Evolutionary conservation across 2,329 filamentous ascomycete genomes (phyloP).

Genomic region (Alternaria gansuensis): DNA sequence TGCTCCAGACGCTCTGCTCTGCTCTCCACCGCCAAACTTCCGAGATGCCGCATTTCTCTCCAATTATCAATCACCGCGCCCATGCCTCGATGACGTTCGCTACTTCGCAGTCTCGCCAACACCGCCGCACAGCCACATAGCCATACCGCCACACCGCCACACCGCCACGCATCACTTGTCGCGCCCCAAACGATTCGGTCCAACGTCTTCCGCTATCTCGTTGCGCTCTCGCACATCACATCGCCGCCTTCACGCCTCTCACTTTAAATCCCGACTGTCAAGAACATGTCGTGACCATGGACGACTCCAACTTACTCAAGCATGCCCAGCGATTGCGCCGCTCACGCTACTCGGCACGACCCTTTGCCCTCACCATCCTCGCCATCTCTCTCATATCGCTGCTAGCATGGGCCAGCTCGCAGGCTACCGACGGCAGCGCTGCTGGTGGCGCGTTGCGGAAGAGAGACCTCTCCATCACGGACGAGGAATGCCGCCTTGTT

Average conservation of each 20-base stretch:
- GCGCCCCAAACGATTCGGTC: slow-evolving; percentile 9
- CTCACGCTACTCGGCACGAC: slow-evolving; percentile 49
- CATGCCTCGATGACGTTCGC: background rate
- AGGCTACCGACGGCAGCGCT: slow-evolving; percentile 3
- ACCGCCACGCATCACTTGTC: slow-evolving; percentile 3
- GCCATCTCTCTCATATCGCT: slow-evolving; percentile 42
- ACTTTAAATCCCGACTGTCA: background rate
- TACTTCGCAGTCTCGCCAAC: background rate
- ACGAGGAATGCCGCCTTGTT: slow-evolving; percentile 75
- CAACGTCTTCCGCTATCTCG: slow-evolving; percentile 28
- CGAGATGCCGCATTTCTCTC: background rate
- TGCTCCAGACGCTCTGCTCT: background rate
- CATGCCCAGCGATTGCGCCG: slow-evolving; percentile 40
- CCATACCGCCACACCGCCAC: background rate
- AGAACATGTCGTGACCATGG: slow-evolving; percentile 40
- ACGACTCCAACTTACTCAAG: slow-evolving; percentile 29
- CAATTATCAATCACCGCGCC: background rate
- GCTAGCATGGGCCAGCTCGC: slow-evolving; percentile 40
- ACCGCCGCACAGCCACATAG: slow-evolving; percentile 1
- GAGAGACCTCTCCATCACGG: slow-evolving; percentile 36
- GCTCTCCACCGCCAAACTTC: background rate
- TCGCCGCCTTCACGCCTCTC: background rate
- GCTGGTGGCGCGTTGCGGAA: slow-evolving; percentile 19
- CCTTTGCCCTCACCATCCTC: slow-evolving; percentile 49
- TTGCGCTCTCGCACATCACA: slow-evolving; percentile 21